phyloP scores from a whole-genome alignment of 768 basidiomycete genomes.

The Rhodotorula kratochvilovae region DNA sequence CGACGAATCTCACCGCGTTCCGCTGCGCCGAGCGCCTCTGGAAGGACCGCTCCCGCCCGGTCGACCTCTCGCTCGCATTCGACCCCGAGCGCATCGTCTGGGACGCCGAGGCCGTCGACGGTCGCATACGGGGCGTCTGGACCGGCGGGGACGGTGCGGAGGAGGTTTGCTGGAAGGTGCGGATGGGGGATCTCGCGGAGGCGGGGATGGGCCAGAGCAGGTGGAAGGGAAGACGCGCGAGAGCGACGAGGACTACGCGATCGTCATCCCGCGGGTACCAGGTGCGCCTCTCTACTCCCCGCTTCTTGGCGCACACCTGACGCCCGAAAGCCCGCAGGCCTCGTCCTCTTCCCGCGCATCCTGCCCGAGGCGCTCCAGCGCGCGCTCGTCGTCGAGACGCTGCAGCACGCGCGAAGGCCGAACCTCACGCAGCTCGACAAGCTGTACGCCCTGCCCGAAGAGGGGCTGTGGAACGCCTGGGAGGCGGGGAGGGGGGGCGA shows the following conservation, averaged over 20 bases:
- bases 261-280: slow-evolving; percentile 28
- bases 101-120: not conserved
- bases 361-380: slow-evolving; percentile 63
- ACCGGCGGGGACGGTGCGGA: not conserved
- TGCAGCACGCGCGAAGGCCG: slow-evolving; percentile 65
- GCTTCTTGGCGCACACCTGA: not conserved
- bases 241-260: slow-evolving; percentile 17
- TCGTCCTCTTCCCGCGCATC: slow-evolving; percentile 76
- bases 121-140: not conserved
- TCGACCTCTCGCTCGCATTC: slow-evolving; percentile 20
- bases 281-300: not conserved
- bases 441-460: slow-evolving; percentile 70
- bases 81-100: slow-evolving; percentile 6
- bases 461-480: slow-evolving; percentile 70
- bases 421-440: slow-evolving; percentile 87
- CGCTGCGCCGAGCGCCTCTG: slow-evolving; percentile 28
- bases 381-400: slow-evolving; percentile 64
- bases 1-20: slow-evolving; percentile 13
- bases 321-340: slow-evolving; percentile 54
- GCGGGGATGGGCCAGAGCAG: slow-evolving; percentile 20
- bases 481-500: slow-evolving; percentile 7
- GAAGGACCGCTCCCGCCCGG: not conserved
- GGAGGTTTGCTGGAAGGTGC: slow-evolving; percentile 19
- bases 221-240: slow-evolving; percentile 35
- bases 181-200: slow-evolving; percentile 12